Percentiles rank a stretch among this genome's conserved stretches.
phyloP scores from a whole-genome alignment of 352 stramenopile genomes.

The Pythium rishiriense region DNA sequence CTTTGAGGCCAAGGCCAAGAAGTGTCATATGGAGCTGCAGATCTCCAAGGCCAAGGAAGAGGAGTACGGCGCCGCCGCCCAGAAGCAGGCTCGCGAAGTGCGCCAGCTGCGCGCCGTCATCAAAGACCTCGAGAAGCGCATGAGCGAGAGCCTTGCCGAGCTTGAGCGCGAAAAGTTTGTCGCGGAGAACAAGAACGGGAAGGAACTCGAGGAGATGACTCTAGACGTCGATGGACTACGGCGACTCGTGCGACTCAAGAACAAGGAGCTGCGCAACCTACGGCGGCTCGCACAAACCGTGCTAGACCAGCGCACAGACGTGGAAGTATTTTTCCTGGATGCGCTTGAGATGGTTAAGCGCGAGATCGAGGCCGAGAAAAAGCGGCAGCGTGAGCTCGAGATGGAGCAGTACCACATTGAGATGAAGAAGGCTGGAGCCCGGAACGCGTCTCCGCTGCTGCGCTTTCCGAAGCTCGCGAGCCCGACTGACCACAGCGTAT shows the following conservation, averaged over 20 bases:
- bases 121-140: conserved; percentile 73
- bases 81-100: conserved; percentile 76
- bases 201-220: conserved; percentile 80
- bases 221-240: conserved; percentile 87
- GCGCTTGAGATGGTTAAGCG: conserved; percentile 87
- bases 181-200: conserved; percentile 43
- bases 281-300: conserved; percentile 89
- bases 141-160: conserved; percentile 62
- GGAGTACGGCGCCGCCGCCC: conserved; percentile 83
- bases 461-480: conserved; percentile 51
- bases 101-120: conserved; percentile 70
- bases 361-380: conserved; percentile 62
- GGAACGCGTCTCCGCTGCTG: conserved; percentile 29
- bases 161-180: conserved; percentile 70
- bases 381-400: conserved; percentile 44
- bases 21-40: conserved; percentile 69
- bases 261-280: conserved; percentile 92
- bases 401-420: conserved; percentile 58
- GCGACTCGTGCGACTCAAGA: conserved; percentile 89
- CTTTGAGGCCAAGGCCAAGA: conserved; percentile 62
- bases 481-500: conserved; percentile 10
- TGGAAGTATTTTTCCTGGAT: conserved; percentile 93
- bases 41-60: conserved; percentile 84
- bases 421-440: conserved; percentile 42
- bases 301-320: conserved; percentile 89